Conservation (phyloP, 257 asterid species). For the Solanum rostratum region DNA sequence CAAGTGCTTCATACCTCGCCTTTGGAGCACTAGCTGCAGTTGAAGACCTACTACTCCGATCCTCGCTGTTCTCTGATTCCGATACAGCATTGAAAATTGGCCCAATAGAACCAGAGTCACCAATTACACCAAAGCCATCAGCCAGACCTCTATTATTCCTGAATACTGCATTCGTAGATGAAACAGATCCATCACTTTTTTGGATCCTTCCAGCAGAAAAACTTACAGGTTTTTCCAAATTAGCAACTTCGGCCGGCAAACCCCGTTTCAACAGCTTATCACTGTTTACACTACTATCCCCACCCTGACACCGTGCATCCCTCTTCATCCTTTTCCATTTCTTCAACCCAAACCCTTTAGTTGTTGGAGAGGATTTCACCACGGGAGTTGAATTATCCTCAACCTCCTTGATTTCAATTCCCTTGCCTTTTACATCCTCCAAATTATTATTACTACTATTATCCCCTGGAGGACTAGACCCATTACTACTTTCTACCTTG, state of each 20-base stretch:
- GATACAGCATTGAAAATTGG: conserved; percentile 24
- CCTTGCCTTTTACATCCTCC: conserved; percentile 13
- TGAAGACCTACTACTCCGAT: conserved; percentile 52
- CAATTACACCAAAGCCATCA: conserved; percentile 21
- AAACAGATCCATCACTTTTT: conserved; percentile 47
- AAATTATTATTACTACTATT: conserved; percentile 11
- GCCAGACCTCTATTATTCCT: conserved; percentile 5
- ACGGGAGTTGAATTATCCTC: background rate
- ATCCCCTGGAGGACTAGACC: conserved; percentile 9
- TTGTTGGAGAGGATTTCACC: conserved; percentile 14
- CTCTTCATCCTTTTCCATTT: conserved; percentile 75
- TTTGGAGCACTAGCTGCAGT: conserved; percentile 58
- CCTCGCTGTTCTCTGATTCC: conserved; percentile 61
- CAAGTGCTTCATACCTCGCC: conserved; percentile 17
- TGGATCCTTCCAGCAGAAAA: conserved; percentile 27
- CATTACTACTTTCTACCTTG: conserved; percentile 20
- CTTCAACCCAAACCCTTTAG: conserved; percentile 55
- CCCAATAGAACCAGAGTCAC: conserved; percentile 21
- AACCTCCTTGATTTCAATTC: conserved; percentile 1
- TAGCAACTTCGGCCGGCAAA: conserved; percentile 9
- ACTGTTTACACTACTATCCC: conserved; percentile 18
- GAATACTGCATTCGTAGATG: conserved; percentile 33
- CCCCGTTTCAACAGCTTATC: conserved; percentile 27
- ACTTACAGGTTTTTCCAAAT: conserved; percentile 22
- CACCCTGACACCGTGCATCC: conserved; percentile 19